Conservation (phyloP, 768 basidiomycete genomes). For the Heimioporus sp. region DNA sequence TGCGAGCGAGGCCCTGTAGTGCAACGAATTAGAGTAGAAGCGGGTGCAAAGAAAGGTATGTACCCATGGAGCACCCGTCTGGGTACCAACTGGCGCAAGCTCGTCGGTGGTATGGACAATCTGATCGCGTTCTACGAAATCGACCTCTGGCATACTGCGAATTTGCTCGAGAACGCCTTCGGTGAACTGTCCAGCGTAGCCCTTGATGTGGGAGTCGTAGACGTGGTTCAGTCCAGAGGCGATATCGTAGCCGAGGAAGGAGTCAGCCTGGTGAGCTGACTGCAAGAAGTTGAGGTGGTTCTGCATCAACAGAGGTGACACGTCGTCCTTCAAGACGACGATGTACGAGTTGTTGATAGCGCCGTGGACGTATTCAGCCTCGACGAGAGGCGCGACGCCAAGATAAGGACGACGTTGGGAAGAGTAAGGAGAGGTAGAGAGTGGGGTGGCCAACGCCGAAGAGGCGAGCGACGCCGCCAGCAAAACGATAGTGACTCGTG, state of each 20-base stretch:
- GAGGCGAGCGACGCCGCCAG: constrained; percentile 39
- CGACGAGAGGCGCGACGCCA: constrained; percentile 58
- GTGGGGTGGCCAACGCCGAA: constrained; percentile 38
- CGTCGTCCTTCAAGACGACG: constrained; percentile 77
- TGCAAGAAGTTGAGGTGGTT: constrained; percentile 82
- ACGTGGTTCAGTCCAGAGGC: constrained; percentile 67
- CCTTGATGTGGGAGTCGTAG: constrained; percentile 70
- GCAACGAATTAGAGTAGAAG: constrained; percentile 10
- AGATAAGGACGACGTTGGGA: constrained; percentile 43
- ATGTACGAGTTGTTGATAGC: constrained; percentile 92
- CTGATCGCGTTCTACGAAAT: constrained; percentile 92
- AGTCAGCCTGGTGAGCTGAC: constrained; percentile 52
- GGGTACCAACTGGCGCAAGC: constrained; percentile 27
- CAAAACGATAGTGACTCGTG: constrained; percentile 32
- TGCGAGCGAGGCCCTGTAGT: constrained; percentile 85
- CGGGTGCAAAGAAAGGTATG: constrained; percentile 17
- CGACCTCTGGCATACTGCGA: constrained; percentile 84
- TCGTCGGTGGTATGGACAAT: constrained; percentile 65
- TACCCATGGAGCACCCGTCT: constrained; percentile 87
- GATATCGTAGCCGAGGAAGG: constrained; percentile 43
- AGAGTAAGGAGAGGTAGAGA: constrained; percentile 41
- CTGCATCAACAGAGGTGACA: constrained; percentile 53
- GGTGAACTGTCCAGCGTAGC: constrained; percentile 83
- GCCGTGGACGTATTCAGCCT: constrained; percentile 62
- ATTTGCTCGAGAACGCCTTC: constrained; percentile 68